Evolutionary conservation across 2,329 filamentous ascomycete species (phyloP), one percentile per base, ranked within the genome.

Genomic region (Cladophialophora carrionii): DNA sequence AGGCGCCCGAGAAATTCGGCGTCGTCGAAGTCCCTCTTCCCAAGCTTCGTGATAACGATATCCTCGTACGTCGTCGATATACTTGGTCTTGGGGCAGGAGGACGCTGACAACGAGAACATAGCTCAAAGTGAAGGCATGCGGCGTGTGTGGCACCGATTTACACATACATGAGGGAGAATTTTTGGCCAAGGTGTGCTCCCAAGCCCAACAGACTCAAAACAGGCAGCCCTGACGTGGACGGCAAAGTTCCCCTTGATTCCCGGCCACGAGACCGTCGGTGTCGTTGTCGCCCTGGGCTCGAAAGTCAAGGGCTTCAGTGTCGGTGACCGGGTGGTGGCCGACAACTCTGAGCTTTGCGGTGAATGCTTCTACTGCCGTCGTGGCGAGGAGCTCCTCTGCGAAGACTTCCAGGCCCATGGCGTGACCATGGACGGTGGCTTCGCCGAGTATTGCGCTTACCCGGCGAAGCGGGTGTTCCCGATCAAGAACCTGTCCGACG

Each of bases 321-420:
- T 89, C 62, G 87, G 87, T 61, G 86, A 89, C 72, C 84, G 86
- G 54, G 87, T 90, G 37, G 85, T 84, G 63, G 86, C 78, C 8
- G 78, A 79, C 69, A 79, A 79, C 73, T 81, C 78, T 4, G 78
- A 90, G 75, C 83, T 90, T 51, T 91, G 88, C 76, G 85, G 85
- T 56, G 84, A 88, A 76, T 91, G 88, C 79, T 90, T 89, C 81
- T 90, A 90, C 80, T 91, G 88, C 79, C 85, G 86, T 69, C 85
- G 87, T 63, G 87, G 88, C 59, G 83, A 90, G 74, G 81, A 85
- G 32, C 78, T 90, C 54, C 84, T 90, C 62, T 91, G 88, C 75
- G 87, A 90, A 76, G 83, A 88, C 74, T 88, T 89, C 76, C 83
- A 86, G 70, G 87, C 86, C 22, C 87, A 89, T 70, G 87, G 74